phyloP scores from a whole-genome alignment of 2,329 filamentous ascomycete species.

The Phaeomoniella chlamydospora region DNA sequence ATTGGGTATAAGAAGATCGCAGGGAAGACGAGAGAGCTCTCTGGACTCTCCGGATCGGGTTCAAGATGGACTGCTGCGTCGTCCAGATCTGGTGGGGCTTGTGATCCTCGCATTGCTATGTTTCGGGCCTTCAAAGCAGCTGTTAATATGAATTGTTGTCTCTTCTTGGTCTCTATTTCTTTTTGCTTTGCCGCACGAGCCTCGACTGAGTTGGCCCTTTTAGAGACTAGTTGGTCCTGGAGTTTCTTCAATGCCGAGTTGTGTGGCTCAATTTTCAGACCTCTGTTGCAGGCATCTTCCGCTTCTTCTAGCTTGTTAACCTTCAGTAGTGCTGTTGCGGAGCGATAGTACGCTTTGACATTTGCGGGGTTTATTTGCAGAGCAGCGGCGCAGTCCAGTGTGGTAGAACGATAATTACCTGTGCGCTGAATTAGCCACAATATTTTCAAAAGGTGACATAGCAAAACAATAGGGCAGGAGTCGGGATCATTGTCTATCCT shows the following conservation, averaged over 20 bases:
- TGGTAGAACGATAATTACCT: slow-evolving; percentile 80
- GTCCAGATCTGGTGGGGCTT: slow-evolving; percentile 64
- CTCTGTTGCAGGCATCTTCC: slow-evolving; percentile 60
- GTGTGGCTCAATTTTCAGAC: slow-evolving; percentile 53
- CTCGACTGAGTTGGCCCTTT: slow-evolving; percentile 40
- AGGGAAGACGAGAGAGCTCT: slow-evolving; percentile 60
- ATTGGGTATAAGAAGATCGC: slow-evolving; percentile 74
- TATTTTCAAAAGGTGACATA: slow-evolving; percentile 1
- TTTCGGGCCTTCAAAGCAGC: slow-evolving; percentile 54
- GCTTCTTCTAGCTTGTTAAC: slow-evolving; percentile 71
- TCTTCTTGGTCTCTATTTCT: slow-evolving; percentile 29
- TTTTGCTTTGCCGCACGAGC: slow-evolving; percentile 40
- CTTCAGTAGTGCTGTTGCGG: slow-evolving; percentile 59
- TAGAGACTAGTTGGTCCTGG: slow-evolving; percentile 46
- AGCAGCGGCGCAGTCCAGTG: slow-evolving; percentile 66
- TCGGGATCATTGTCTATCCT: slow-evolving; percentile 13
- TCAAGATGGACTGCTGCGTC: slow-evolving; percentile 59
- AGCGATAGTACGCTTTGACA: slow-evolving; percentile 84
- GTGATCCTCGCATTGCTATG: slow-evolving; percentile 53
- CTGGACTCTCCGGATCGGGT: slow-evolving; percentile 58
- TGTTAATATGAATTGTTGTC: slow-evolving; percentile 46
- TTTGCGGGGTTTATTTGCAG: slow-evolving; percentile 67
- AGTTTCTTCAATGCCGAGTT: slow-evolving; percentile 56
- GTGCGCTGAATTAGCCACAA: slow-evolving; percentile 9
- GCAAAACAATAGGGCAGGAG: not conserved